phyloP scores from a whole-genome alignment of 2,329 filamentous ascomycete genomes.

The Onygenales sp. region DNA sequence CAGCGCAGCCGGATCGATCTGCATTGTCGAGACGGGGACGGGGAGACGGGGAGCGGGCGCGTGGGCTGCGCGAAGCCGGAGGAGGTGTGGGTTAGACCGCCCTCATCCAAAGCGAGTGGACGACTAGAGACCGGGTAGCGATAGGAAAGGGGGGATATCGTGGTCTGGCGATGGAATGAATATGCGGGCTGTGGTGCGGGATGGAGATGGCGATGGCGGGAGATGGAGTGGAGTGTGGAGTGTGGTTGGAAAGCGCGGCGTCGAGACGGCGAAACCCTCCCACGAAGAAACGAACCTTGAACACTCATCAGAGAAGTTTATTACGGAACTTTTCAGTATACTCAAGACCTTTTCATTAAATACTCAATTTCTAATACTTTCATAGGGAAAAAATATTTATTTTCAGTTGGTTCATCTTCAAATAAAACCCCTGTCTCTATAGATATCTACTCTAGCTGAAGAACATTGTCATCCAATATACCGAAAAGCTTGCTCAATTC shows the following conservation, averaged over 20 bases:
- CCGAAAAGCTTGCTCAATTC: constrained; percentile 54
- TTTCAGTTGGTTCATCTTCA: neutral
- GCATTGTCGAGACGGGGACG: constrained; percentile 26
- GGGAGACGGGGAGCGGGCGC: constrained; percentile 18
- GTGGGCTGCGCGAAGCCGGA: constrained; percentile 31
- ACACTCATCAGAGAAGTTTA: no score
- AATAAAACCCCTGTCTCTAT: neutral
- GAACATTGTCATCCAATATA: constrained; percentile 50
- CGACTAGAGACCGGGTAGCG: neutral
- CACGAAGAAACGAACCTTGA: no score
- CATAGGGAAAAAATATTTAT: neutral
- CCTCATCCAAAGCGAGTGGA: constrained; percentile 25
- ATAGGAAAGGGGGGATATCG: neutral
- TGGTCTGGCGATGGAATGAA: constrained; percentile 2
- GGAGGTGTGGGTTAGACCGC: constrained; percentile 20
- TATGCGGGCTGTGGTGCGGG: neutral
- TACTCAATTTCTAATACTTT: neutral
- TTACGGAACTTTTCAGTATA: no score
- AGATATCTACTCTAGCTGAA: constrained; percentile 42
- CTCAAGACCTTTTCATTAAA: no score
- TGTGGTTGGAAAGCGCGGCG: neutral
- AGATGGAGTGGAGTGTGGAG: neutral
- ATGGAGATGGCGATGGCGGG: neutral
- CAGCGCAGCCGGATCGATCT: constrained; percentile 37
- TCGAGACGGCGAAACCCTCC: neutral